Conservation (phyloP, 768 basidiomycete species). For the Leccinum obscurum region DNA sequence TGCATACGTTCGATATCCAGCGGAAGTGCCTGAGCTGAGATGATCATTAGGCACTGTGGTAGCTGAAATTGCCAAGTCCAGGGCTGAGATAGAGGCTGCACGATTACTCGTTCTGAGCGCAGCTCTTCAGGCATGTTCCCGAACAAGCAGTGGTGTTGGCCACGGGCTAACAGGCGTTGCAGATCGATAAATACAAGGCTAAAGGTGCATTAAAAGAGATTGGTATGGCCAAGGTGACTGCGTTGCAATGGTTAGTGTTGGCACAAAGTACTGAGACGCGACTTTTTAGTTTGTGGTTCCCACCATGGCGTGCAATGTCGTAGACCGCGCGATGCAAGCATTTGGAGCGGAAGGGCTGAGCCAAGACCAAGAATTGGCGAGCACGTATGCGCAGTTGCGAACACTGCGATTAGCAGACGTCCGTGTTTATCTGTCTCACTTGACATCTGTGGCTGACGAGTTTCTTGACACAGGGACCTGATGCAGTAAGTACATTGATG, state of each 20-base stretch:
- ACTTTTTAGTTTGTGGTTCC: slow-evolving; percentile 86
- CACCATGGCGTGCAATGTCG: slow-evolving; percentile 79
- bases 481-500: slow-evolving; percentile 52
- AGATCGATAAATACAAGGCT: slow-evolving; percentile 90
- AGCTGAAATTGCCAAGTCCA: slow-evolving; percentile 86
- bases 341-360: slow-evolving; percentile 96
- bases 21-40: slow-evolving; percentile 1
- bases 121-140: slow-evolving; percentile 65
- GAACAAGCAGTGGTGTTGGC: background rate
- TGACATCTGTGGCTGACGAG: slow-evolving; percentile 5
- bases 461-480: slow-evolving; percentile 58
- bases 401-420: slow-evolving; percentile 90
- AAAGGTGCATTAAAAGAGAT: slow-evolving; percentile 98
- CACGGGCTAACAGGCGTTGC: slow-evolving; percentile 8
- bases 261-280: background rate
- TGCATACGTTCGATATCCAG: slow-evolving; percentile 29
- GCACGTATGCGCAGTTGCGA: slow-evolving; percentile 74
- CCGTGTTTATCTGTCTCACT: slow-evolving; percentile 27
- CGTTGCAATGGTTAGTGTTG: background rate
- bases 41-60: slow-evolving; percentile 72
- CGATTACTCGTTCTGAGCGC: slow-evolving; percentile 90
- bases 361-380: slow-evolving; percentile 84
- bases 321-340: slow-evolving; percentile 95
- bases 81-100: slow-evolving; percentile 90
- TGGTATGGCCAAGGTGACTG: slow-evolving; percentile 87